Evolutionary conservation across 2,329 filamentous ascomycete species (phyloP).

Genomic region (Colletotrichum sp.): DNA sequence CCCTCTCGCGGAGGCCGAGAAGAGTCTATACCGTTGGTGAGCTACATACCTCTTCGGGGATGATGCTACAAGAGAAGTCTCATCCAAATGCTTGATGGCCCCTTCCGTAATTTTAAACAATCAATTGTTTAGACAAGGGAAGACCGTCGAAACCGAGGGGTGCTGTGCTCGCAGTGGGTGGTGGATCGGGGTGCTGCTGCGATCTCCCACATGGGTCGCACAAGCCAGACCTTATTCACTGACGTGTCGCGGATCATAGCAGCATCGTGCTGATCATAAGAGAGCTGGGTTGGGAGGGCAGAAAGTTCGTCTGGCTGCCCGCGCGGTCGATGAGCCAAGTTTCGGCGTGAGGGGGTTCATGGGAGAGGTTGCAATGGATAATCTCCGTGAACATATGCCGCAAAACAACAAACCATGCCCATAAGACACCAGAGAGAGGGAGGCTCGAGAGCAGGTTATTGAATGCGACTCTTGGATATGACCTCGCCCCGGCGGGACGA

Average conservation of each 20-base stretch:
- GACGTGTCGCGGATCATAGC: constrained; percentile 8
- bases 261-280: not conserved
- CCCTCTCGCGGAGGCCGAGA: not conserved
- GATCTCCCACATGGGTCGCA: constrained; percentile 20
- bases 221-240: constrained; percentile 21
- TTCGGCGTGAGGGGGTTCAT: not conserved
- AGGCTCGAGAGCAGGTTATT: not conserved
- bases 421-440: not conserved
- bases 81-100: not conserved
- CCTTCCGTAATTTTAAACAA: constrained; percentile 12
- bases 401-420: not conserved
- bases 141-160: constrained; percentile 4
- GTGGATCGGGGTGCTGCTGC: not conserved
- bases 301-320: not conserved
- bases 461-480: not conserved
- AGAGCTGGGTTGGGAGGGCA: not conserved
- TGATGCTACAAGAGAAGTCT: constrained; percentile 19
- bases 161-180: not conserved
- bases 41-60: constrained; percentile 1
- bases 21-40: not conserved
- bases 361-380: not conserved
- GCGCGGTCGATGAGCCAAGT: not conserved
- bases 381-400: not conserved
- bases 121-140: not conserved
- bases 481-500: not conserved